Conservation (phyloP, 2,329 filamentous ascomycete genomes). For the Cryoendolithus antarcticus region DNA sequence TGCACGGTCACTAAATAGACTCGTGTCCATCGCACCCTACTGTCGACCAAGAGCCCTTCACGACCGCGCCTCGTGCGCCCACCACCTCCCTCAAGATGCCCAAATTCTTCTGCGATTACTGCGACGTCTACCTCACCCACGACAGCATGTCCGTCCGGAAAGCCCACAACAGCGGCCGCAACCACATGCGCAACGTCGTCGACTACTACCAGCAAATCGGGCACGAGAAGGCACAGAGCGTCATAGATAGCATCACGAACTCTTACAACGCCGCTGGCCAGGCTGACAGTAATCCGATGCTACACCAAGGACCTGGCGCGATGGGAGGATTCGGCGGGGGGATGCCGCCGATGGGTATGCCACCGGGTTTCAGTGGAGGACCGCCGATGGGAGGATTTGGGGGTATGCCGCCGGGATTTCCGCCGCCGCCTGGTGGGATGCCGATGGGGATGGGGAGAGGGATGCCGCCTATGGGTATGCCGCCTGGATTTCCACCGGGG, state of each 20-base stretch:
- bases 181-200: slow-evolving; percentile 93
- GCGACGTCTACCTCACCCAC: slow-evolving; percentile 99
- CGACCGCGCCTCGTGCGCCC: too few relatives aligned
- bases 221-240: slow-evolving; percentile 94
- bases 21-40: too few relatives aligned
- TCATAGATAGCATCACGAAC: slow-evolving; percentile 94
- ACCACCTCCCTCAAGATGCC: slow-evolving; percentile 14
- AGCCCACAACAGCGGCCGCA: slow-evolving; percentile 91
- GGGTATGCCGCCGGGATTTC: slow-evolving; percentile 4
- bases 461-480: slow-evolving; percentile 22
- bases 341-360: slow-evolving; percentile 30
- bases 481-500: slow-evolving; percentile 21
- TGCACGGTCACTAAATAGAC: too few relatives aligned
- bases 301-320: slow-evolving; percentile 25
- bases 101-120: slow-evolving; percentile 63
- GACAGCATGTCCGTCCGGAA: slow-evolving; percentile 99
- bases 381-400: background rate
- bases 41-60: too few relatives aligned
- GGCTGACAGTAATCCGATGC: slow-evolving; percentile 72
- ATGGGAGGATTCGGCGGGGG: slow-evolving; percentile 26
- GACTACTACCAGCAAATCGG: slow-evolving; percentile 99
- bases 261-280: slow-evolving; percentile 94
- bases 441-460: background rate
- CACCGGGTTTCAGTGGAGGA: slow-evolving; percentile 7
- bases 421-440: slow-evolving; percentile 1